These are phyloP conservation scores for Fusarium duplospermum DNA, from an alignment of 2,329 filamentous ascomycete species.

Conservation along the genomic window DNA sequence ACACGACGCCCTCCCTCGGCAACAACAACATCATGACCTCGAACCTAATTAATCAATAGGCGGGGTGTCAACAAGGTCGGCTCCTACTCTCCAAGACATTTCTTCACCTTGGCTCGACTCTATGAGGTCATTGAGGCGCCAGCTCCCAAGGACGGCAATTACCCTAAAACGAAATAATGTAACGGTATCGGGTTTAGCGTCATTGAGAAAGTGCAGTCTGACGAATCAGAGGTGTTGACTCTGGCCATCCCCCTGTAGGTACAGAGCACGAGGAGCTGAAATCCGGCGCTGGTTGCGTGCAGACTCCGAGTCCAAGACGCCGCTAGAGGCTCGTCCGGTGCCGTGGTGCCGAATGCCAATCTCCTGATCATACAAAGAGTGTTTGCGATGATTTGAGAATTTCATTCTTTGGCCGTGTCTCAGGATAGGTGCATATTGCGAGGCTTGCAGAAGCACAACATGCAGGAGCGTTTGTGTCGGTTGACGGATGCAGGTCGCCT, in stretches of 20 bases:
- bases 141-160: conserved; percentile 8
- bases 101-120: conserved; percentile 24
- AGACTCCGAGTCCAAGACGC: conserved; percentile 23
- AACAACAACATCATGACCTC: conserved; percentile 9
- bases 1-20: not conserved
- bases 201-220: accelerated
- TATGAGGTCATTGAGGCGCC: conserved; percentile 36
- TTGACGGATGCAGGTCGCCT: conserved; percentile 31
- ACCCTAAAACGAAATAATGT: conserved; percentile 9
- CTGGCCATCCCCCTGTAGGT: not conserved
- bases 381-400: not conserved
- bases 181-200: conserved; percentile 21
- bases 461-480: not conserved
- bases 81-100: conserved; percentile 34
- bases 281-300: not conserved
- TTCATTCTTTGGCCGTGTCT: not conserved
- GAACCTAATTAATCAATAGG: conserved; percentile 4
- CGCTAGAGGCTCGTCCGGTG: conserved; percentile 32
- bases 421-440: not conserved
- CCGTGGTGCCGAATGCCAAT: conserved; percentile 32
- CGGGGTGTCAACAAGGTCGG: conserved; percentile 30
- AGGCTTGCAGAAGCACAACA: not conserved
- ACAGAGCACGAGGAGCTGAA: conserved; percentile 29
- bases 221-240: not conserved
- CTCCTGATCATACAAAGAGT: not conserved